Base-by-base conservation (phyloP, 495 filamentous ascomycete genomes). In the Lasiosphaeriaceae sp. region DNA sequence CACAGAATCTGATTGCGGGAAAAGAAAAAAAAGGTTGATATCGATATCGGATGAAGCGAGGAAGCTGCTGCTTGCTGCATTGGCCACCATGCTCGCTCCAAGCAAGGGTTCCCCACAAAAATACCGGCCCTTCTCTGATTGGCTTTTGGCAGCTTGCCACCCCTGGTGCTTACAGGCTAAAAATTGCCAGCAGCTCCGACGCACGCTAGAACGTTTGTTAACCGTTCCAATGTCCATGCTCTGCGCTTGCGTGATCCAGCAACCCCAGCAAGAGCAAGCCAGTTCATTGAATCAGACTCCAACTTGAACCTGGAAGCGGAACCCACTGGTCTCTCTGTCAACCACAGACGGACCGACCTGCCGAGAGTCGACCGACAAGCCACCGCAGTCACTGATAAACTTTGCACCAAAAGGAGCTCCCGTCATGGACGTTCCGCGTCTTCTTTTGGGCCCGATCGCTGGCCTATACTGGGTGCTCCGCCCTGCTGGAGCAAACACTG, bases 161-260 rank as follows among this genome's bases (percentile, higher is more conserved):
- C 44, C 19, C 11, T 21, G 44, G 3, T 9, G 26, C 3, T 31
- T 31, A 31, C 26, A 31, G 26, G 26, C 21, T 47, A 50, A 34
- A 45, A 22, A 56, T 31, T 41, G 43, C 54, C 47, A 57, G 54
- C 47, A 51, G 34, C 47, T 56, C 50, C 54, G 46, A 50, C 26
- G 46, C 20, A n/a, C 46, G 8, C n/a, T 11, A 17, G 21, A 8
- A 8, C 2, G 14, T 9, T 14, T 8, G n/a, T n/a, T n/a, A n/a
- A n/a, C n/a, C n/a, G n/a, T n/a, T n/a, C n/a, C n/a, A n/a, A n/a
- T n/a, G n/a, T n/a, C n/a, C n/a, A n/a, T 31, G 26, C 26, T 9
- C 9, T 31, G 26, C 26, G 26, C 26, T 31, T 31, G 26, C 26
- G 26, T 31, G 26, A 31, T 31, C 26, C 26, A n/a, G n/a, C n/a